A percentile compares a stretch with the other conserved stretches of the same genome.
Conservation (phyloP, 2,329 filamentous ascomycete genomes). For the Epichloe brachyelytri region DNA sequence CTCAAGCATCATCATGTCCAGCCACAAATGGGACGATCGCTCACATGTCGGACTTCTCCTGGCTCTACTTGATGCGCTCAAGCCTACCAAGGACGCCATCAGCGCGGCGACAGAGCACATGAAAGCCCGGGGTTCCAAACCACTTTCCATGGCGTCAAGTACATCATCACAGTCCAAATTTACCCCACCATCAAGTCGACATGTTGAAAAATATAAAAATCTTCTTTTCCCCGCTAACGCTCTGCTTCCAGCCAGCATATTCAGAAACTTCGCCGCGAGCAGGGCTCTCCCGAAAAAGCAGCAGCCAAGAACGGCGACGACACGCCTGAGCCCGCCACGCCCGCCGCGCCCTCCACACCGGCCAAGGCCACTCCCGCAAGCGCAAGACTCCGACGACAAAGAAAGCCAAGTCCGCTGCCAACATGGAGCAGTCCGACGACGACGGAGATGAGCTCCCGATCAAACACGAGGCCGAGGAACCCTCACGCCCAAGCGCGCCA, state of each 20-base stretch:
- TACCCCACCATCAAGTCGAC: neutral
- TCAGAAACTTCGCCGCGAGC: conserved; percentile 30
- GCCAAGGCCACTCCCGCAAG: conserved; percentile 17
- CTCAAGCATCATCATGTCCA: neutral
- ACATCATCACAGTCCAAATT: conserved; percentile 7
- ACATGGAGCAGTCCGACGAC: conserved; percentile 12
- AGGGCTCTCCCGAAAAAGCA: conserved; percentile 11
- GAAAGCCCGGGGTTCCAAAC: conserved; percentile 24
- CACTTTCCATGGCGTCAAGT: conserved; percentile 28
- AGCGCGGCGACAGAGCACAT: conserved; percentile 19
- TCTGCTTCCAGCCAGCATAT: conserved; percentile 29
- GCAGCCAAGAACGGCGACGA: conserved; percentile 7
- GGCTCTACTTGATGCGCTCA: conserved; percentile 22
- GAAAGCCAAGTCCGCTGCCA: conserved; percentile 11
- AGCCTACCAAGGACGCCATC: conserved; percentile 22
- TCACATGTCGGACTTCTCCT: conserved; percentile 27
- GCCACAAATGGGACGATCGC: conserved; percentile 18
- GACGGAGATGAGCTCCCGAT: conserved; percentile 2
- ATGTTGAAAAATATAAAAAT: too few relatives aligned
- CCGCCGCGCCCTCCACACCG: neutral
- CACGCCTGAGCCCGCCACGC: neutral
- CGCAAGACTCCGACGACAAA: conserved; percentile 15
- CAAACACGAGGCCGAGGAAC: neutral
- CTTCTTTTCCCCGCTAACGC: neutral
- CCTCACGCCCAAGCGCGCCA: conserved; percentile 6